Conservation (phyloP, 257 asterid species). For the Solanum etuberosum region DNA sequence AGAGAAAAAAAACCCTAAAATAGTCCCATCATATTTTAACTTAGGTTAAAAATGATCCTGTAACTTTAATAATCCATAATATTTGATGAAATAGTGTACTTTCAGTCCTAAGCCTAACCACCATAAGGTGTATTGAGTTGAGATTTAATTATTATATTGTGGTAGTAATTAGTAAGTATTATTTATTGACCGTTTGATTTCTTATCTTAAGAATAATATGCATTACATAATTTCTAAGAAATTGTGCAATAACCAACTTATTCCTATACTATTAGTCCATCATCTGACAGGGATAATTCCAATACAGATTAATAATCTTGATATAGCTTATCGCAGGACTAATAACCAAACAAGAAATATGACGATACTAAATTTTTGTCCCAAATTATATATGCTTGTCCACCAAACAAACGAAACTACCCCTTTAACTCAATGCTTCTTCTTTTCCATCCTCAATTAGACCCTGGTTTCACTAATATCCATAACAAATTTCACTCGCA, state of each 20-base stretch:
- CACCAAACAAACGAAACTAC: not conserved
- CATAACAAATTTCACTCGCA: not conserved
- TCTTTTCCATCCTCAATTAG: not conserved
- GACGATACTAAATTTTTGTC: too few species aligned
- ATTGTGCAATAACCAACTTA: not conserved
- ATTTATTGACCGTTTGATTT: not conserved
- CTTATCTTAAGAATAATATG: not conserved
- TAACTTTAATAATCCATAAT: not conserved
- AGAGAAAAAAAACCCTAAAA: not conserved
- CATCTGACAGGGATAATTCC: too few species aligned
- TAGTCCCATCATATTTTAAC: not conserved
- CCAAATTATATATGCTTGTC: not conserved
- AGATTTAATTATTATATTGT: not conserved
- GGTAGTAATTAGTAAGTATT: not conserved
- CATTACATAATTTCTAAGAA: not conserved
- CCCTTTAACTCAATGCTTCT: not conserved
- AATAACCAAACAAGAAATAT: not conserved
- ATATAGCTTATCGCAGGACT: not conserved
- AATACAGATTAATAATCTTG: too few species aligned
- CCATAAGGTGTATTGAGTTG: not conserved
- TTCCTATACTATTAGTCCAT: too few species aligned
- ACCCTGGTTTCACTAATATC: not conserved
- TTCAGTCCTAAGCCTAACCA: not conserved
- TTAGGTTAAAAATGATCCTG: not conserved
- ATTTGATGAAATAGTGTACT: not conserved